Evolutionary conservation across 2,329 filamentous ascomycete genomes (phyloP).

Genomic region (Botrytis aclada): DNA sequence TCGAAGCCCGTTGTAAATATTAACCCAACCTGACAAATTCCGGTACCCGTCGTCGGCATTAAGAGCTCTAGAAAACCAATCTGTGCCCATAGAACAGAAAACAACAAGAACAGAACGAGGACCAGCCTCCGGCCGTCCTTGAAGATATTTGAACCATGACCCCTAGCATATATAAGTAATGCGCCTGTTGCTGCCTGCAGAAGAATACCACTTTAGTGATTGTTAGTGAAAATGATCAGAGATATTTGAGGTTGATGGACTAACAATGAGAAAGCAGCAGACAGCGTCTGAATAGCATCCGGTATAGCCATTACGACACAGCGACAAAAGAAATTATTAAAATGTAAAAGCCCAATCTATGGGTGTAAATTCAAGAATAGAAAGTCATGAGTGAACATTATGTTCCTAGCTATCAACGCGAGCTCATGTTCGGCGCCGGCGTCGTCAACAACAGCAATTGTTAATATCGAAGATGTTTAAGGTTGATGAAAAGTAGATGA

Average conservation of each 20-base stretch:
- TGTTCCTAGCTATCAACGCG: constrained; percentile 27
- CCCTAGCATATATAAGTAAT: constrained; percentile 34
- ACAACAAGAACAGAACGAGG: constrained; percentile 39
- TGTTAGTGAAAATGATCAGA: constrained; percentile 23
- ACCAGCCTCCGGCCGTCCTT: constrained; percentile 41
- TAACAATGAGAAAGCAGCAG: constrained; percentile 39
- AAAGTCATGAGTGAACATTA: constrained; percentile 30
- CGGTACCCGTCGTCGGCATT: constrained; percentile 26
- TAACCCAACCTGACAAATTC: constrained; percentile 33
- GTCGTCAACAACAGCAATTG: constrained; percentile 27
- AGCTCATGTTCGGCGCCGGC: constrained; percentile 27
- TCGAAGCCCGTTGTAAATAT: constrained; percentile 36
- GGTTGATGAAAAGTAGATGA: constrained; percentile 5
- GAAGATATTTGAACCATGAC: constrained; percentile 35
- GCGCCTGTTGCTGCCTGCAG: constrained; percentile 36
- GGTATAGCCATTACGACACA: constrained; percentile 34
- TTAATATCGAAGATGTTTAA: constrained; percentile 23
- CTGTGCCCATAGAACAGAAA: constrained; percentile 37
- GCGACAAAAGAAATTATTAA: constrained; percentile 30
- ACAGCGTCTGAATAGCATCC: constrained; percentile 35
- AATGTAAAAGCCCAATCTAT: constrained; percentile 35
- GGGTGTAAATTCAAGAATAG: constrained; percentile 32
- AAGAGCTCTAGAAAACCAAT: constrained; percentile 37
- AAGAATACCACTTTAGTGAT: constrained; percentile 35
- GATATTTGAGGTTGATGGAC: constrained; percentile 17